These are phyloP conservation scores for Diplodia mutila DNA, from an alignment of 2,329 filamentous ascomycete species.

Conservation along the genomic window DNA sequence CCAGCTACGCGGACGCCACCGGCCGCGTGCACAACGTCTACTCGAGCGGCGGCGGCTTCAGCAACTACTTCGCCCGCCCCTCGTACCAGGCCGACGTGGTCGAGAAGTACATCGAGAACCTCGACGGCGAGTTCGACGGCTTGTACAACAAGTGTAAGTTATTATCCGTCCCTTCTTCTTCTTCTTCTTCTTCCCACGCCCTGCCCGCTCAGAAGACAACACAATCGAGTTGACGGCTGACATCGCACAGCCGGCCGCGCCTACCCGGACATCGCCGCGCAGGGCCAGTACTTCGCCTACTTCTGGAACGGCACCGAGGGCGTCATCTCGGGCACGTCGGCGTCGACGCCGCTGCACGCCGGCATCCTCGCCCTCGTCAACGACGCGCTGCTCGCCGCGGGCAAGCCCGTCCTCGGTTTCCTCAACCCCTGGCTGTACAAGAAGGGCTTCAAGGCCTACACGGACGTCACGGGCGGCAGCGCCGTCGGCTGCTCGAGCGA, in stretches of 20 bases:
- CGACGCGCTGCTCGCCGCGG: slow-evolving; percentile 52
- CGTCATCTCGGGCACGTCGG: slow-evolving; percentile 31
- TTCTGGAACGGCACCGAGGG: slow-evolving; percentile 29
- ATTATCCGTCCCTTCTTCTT: not conserved
- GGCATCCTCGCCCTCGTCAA: slow-evolving; percentile 46
- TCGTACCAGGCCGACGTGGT: slow-evolving; percentile 49
- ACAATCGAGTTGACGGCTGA: too few relatives aligned
- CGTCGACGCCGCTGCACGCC: slow-evolving; percentile 32
- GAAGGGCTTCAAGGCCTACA: slow-evolving; percentile 40
- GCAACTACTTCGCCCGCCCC: slow-evolving; percentile 50
- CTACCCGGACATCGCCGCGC: slow-evolving; percentile 56
- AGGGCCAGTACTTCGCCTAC: slow-evolving; percentile 43
- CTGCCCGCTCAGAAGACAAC: too few relatives aligned
- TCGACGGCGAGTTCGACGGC: slow-evolving; percentile 42
- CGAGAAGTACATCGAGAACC: slow-evolving; percentile 47
- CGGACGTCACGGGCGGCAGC: slow-evolving; percentile 45
- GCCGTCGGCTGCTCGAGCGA: slow-evolving; percentile 31
- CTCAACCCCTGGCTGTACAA: slow-evolving; percentile 52
- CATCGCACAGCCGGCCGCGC: slow-evolving; percentile 50
- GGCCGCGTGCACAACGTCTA: slow-evolving; percentile 27
- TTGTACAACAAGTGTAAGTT: slow-evolving; percentile 45
- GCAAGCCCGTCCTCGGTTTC: slow-evolving; percentile 56
- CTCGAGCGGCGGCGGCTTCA: slow-evolving; percentile 36
- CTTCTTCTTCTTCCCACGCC: too few relatives aligned
- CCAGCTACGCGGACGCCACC: slow-evolving; percentile 29